Percentiles rank a stretch among this genome's conserved stretches.
phyloP scores from a whole-genome alignment of 306 rosid species.

The Corylus avellana region DNA sequence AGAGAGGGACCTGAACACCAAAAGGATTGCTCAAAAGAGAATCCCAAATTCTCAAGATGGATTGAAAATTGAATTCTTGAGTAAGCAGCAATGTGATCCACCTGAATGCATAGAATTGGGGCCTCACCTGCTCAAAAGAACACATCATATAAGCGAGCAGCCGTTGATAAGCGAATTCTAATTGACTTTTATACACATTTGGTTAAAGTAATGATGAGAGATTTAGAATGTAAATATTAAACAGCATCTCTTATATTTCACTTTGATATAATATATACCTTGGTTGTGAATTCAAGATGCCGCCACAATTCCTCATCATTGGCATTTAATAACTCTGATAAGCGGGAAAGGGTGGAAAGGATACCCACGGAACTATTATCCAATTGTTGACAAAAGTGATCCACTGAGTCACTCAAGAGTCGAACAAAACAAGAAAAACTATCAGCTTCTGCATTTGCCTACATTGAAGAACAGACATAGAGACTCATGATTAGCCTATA shows the following conservation, averaged over 20 bases:
- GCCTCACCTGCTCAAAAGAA: conserved; percentile 52
- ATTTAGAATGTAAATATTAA: background rate
- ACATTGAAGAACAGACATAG: conserved; percentile 17
- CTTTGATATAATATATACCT: conserved; percentile 41
- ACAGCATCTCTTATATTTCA: background rate
- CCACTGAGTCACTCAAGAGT: conserved; percentile 72
- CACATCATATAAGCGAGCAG: conserved; percentile 15
- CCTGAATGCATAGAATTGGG: conserved; percentile 80
- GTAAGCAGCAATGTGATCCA: conserved; percentile 86
- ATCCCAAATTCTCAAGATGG: conserved; percentile 84
- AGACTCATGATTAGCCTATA: conserved; percentile 3
- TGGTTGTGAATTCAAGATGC: conserved; percentile 72
- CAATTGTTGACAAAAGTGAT: conserved; percentile 82
- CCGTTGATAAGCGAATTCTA: background rate
- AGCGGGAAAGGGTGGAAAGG: conserved; percentile 68
- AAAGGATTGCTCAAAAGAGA: conserved; percentile 67
- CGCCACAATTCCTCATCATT: conserved; percentile 75
- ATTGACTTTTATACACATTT: background rate
- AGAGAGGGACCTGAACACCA: conserved; percentile 70
- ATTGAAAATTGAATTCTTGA: conserved; percentile 67
- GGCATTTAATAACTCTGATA: conserved; percentile 59
- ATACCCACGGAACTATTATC: conserved; percentile 77
- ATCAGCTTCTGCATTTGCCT: conserved; percentile 87
- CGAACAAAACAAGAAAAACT: conserved; percentile 79
- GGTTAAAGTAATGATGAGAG: background rate